Evolutionary conservation across 176 grass and related monocot species (phyloP).

Genomic region (Saccharum officinarum): DNA sequence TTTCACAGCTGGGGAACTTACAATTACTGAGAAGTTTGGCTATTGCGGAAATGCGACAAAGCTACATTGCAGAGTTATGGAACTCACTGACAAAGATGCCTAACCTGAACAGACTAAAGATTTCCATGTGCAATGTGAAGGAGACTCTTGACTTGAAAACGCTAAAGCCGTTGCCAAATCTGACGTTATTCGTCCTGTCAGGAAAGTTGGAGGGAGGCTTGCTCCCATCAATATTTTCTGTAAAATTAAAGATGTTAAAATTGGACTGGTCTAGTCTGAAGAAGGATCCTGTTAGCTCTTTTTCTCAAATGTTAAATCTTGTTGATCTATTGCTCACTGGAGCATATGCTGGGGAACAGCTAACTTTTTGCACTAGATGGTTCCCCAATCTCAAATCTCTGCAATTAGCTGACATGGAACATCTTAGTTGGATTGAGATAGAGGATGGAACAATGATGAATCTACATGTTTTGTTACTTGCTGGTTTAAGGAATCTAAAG

Average conservation of each 20-base stretch:
- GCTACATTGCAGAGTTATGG: slow-evolving; percentile 30
- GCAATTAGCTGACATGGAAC: slow-evolving; percentile 37
- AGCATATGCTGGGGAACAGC: slow-evolving; percentile 30
- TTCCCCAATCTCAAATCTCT: slow-evolving; percentile 48
- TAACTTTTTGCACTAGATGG: slow-evolving; percentile 39
- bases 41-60: slow-evolving; percentile 24
- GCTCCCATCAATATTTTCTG: slow-evolving; percentile 16
- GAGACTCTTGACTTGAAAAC: slow-evolving; percentile 36
- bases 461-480: slow-evolving; percentile 21
- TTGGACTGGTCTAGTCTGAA: slow-evolving; percentile 45
- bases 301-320: slow-evolving; percentile 42
- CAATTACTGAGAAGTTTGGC: slow-evolving; percentile 35
- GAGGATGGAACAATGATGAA: slow-evolving; percentile 45
- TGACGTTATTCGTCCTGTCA: slow-evolving; percentile 10
- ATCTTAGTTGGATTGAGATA: slow-evolving; percentile 36
- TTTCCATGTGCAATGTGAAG: not conserved
- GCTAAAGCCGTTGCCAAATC: slow-evolving; percentile 20
- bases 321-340: slow-evolving; percentile 19
- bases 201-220: slow-evolving; percentile 36
- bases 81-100: slow-evolving; percentile 42
- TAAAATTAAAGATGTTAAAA: slow-evolving; percentile 32
- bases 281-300: slow-evolving; percentile 49
- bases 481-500: slow-evolving; percentile 38
- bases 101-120: slow-evolving; percentile 17
- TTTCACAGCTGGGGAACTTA: slow-evolving; percentile 35